phyloP scores from a whole-genome alignment of 2,329 filamentous ascomycete genomes.

The Eutypa lata region DNA sequence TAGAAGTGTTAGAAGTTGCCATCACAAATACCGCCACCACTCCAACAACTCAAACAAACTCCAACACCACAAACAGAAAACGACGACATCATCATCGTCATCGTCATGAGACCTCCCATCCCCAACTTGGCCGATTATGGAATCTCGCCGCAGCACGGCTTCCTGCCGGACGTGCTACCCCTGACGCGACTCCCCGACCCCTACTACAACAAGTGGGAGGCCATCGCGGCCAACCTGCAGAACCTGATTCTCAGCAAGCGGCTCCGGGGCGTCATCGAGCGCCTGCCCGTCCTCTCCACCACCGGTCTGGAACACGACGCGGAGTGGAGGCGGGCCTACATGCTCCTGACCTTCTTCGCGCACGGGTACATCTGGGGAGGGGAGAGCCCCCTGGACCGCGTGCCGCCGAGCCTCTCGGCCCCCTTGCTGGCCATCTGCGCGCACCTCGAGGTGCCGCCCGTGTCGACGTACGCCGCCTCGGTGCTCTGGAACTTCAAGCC shows the following conservation, averaged over 20 bases:
- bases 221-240: slow-evolving; percentile 80
- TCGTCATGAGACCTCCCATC: slow-evolving; percentile 56
- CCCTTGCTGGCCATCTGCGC: slow-evolving; percentile 76
- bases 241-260: slow-evolving; percentile 81
- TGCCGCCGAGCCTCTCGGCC: slow-evolving; percentile 79
- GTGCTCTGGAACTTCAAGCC: slow-evolving; percentile 98
- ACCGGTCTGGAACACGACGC: slow-evolving; percentile 75
- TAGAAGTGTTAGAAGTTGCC: no score
- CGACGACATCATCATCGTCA: neutral
- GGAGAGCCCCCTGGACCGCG: slow-evolving; percentile 71
- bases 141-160: slow-evolving; percentile 75
- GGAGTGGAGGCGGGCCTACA: slow-evolving; percentile 92
- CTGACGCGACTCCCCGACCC: slow-evolving; percentile 77
- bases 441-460: slow-evolving; percentile 80
- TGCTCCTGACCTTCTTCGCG: slow-evolving; percentile 61
- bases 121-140: slow-evolving; percentile 73
- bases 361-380: slow-evolving; percentile 94
- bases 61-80: no score
- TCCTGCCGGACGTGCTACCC: slow-evolving; percentile 79
- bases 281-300: slow-evolving; percentile 80
- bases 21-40: no score
- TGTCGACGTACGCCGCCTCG: slow-evolving; percentile 89
- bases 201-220: slow-evolving; percentile 96
- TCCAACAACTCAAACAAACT: no score
- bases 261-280: slow-evolving; percentile 74